Percentiles rank a stretch among this genome's conserved stretches.
Evolutionary conservation across 106 monocot species (phyloP).

Genomic region (Posidonia australis): DNA sequence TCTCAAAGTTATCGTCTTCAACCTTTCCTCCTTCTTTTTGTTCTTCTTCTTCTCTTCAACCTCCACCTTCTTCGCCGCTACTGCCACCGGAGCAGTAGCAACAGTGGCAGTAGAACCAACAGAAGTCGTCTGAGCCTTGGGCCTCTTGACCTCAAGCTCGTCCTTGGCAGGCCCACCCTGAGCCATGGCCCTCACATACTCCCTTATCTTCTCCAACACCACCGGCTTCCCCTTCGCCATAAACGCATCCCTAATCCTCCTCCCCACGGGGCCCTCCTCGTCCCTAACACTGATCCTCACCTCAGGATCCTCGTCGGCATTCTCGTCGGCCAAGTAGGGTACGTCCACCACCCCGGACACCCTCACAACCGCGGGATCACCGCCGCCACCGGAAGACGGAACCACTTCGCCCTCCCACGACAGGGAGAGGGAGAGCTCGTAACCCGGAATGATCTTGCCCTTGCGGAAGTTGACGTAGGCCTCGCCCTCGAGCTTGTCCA

Average conservation of each 20-base stretch:
- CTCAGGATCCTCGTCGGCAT: slow-evolving; percentile 91
- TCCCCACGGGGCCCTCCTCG: slow-evolving; percentile 40
- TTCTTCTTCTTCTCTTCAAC: slow-evolving; percentile 29
- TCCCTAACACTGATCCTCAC: slow-evolving; percentile 45
- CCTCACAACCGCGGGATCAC: slow-evolving; percentile 11
- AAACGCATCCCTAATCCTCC: slow-evolving; percentile 61
- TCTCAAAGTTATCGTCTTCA: slow-evolving; percentile 58
- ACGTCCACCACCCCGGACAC: slow-evolving; percentile 58
- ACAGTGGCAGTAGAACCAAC: neutral
- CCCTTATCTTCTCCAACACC: slow-evolving; percentile 53
- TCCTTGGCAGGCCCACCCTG: slow-evolving; percentile 85
- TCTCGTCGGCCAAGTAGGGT: slow-evolving; percentile 95
- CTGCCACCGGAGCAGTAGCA: neutral
- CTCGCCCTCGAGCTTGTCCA: slow-evolving; percentile 70
- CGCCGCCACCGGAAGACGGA: neutral
- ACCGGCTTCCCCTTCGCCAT: slow-evolving; percentile 58
- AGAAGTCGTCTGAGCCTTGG: slow-evolving; percentile 1
- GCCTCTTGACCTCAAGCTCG: slow-evolving; percentile 70
- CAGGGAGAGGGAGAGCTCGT: slow-evolving; percentile 77
- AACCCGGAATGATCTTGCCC: slow-evolving; percentile 96
- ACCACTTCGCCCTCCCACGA: slow-evolving; percentile 48
- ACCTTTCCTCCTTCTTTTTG: slow-evolving; percentile 62
- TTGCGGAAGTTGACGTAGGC: slow-evolving; percentile 97
- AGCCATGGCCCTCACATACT: slow-evolving; percentile 61
- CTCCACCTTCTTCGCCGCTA: neutral